Evolutionary conservation across 2,329 filamentous ascomycete species (phyloP), one percentile per base, ranked within the genome.

Genomic region (Colletotrichum musicola): DNA sequence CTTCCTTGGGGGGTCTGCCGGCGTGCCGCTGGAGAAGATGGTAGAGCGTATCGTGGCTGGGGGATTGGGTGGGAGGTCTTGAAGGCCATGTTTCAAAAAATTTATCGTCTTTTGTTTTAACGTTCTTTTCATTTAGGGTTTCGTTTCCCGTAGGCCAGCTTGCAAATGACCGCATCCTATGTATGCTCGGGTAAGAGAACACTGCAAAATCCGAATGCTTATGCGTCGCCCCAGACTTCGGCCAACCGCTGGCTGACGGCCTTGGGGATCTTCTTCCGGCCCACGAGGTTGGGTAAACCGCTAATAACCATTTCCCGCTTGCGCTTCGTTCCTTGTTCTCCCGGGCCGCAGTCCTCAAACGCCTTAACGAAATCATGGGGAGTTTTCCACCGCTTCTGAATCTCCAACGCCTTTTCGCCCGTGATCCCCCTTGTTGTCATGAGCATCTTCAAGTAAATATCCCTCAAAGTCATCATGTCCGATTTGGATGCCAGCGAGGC

Each of bases 371-470:
- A 88, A 1, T 89, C 88, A 67, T 87, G 83, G 0, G 93, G 93
- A 2, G 93, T 95, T 71, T 85, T 88, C 92, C 93, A 96, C n/a
- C 85, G 81, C 72, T 89, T 90, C 75, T 95, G 93, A 13, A 96
- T 93, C 78, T 93, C 92, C 5, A 95, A 78, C 0, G 93, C 93
- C 74, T 92, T 93, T 73, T 95, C 92, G 3, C 91, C 92, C 1
- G 91, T 93, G 13, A 96, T 83, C 1, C 92, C 92, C 62, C 87
- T 87, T 1, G 88, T 93, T 71, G 91, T 93, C 92, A 96, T 94
- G 55, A 96, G 85, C 92, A 96, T 95, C 78, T 95, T 95, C 27
- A 96, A 81, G 73, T 89, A 95, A 0, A 95, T 78, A 73, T 96
- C 93, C 63, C 92, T 84, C 10, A 95, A 81, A 0, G 92, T 93